Conservation (phyloP, 2,329 filamentous ascomycete genomes). For the Phialemoniopsis sp. region DNA sequence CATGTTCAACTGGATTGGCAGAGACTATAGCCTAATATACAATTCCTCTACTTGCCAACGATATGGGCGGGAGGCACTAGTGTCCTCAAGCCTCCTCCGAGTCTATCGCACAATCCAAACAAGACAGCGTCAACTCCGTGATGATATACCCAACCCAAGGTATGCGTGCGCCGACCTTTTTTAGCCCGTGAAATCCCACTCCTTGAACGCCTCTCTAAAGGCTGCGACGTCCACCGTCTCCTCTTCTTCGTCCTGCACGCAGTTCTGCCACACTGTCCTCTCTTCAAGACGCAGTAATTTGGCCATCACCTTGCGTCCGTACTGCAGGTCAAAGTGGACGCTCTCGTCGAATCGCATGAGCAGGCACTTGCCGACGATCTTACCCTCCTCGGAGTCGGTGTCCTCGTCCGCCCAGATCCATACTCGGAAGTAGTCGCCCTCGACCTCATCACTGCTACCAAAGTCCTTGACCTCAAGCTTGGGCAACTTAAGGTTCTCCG, state of each 20-base stretch:
- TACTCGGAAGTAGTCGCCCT: conserved; percentile 71
- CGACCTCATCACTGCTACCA: conserved; percentile 43
- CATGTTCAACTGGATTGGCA: too few relatives aligned
- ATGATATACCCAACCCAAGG: background rate
- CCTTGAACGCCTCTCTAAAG: conserved; percentile 78
- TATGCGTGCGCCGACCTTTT: too few relatives aligned
- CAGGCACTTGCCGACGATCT: conserved; percentile 62
- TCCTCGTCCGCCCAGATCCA: conserved; percentile 70
- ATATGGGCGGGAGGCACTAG: too few relatives aligned
- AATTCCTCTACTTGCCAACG: too few relatives aligned
- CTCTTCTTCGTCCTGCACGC: conserved; percentile 70
- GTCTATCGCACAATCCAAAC: too few relatives aligned
- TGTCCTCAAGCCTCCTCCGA: too few relatives aligned
- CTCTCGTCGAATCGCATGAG: conserved; percentile 69
- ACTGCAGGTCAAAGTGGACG: conserved; percentile 84
- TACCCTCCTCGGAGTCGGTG: conserved; percentile 25
- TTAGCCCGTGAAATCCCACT: conserved; percentile 74
- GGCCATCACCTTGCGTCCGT: conserved; percentile 80
- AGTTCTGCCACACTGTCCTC: conserved; percentile 81
- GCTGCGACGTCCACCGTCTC: conserved; percentile 73
- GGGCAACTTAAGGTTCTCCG: conserved; percentile 65
- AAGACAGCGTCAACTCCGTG: background rate
- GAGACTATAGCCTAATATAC: too few relatives aligned
- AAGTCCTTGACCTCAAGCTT: conserved; percentile 44
- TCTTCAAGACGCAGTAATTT: conserved; percentile 79